Percentiles rank a stretch among this genome's conserved stretches.
These are phyloP conservation scores for Fagopyrum tataricum DNA, from an alignment of 148 eudicot genomes.

Conservation along the genomic window DNA sequence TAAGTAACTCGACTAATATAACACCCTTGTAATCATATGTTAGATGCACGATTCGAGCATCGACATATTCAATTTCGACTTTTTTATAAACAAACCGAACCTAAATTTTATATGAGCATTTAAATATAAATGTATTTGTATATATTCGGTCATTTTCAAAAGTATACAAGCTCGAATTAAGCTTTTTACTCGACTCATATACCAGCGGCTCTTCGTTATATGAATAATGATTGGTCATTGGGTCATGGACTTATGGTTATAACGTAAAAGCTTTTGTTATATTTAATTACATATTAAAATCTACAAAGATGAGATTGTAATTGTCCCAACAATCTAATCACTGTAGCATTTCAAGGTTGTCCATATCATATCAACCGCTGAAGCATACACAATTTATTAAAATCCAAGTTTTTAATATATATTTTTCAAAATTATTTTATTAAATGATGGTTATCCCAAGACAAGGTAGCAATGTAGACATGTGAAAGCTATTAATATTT, in stretches of 20 bases:
- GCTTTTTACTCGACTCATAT: too few relatives aligned
- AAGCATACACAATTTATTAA: not conserved
- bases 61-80: too few relatives aligned
- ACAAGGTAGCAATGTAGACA: not conserved
- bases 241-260: not conserved
- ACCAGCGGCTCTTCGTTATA: too few relatives aligned
- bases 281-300: not conserved
- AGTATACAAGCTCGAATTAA: too few relatives aligned
- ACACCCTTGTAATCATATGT: too few relatives aligned
- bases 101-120: too few relatives aligned
- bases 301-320: not conserved
- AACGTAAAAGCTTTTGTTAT: not conserved
- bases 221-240: too few relatives aligned
- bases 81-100: too few relatives aligned
- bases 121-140: too few relatives aligned
- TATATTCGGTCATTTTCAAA: too few relatives aligned
- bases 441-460: not conserved
- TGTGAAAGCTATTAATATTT: constrained; percentile 6
- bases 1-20: too few relatives aligned
- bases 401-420: not conserved
- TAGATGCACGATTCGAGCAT: too few relatives aligned
- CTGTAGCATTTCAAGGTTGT: constrained; percentile 8
- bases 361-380: not conserved
- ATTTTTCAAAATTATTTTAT: not conserved
- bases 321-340: not conserved